Percentiles rank a stretch among this genome's conserved stretches.
Conservation (phyloP, 129 eudicot genomes). For the Gnaphalium uliginosum region DNA sequence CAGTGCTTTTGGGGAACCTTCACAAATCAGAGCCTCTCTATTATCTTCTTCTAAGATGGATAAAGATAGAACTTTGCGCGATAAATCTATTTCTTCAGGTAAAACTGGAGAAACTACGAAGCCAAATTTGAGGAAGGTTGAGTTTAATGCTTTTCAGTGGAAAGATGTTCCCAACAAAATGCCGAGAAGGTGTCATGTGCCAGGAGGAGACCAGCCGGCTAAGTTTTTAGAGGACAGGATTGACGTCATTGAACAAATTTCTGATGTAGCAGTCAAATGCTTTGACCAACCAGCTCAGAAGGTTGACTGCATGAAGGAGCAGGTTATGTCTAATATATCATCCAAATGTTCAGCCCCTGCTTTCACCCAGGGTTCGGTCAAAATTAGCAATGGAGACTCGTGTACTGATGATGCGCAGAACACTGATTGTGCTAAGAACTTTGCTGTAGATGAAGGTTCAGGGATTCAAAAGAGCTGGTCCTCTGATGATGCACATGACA, state of each 20-base stretch:
- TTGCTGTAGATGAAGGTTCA: constrained; percentile 56
- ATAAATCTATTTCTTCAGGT: constrained; percentile 25
- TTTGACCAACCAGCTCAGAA: constrained; percentile 33
- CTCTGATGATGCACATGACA: constrained; percentile 48
- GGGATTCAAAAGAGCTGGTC: constrained; percentile 46
- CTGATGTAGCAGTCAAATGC: constrained; percentile 37
- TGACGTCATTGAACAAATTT: constrained; percentile 30
- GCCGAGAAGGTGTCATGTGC: constrained; percentile 25
- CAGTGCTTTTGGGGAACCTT: constrained; percentile 34
- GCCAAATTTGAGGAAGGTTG: constrained; percentile 33
- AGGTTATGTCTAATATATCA: constrained; percentile 56
- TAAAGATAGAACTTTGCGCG: constrained; percentile 27
- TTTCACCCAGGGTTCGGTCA: constrained; percentile 51
- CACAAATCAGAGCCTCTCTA: constrained; percentile 27
- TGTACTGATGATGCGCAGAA: constrained; percentile 49
- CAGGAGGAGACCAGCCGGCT: constrained; percentile 32
- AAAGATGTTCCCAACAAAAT: constrained; percentile 61
- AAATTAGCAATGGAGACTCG: constrained; percentile 49
- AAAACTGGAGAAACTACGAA: constrained; percentile 28
- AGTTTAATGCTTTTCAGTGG: constrained; percentile 53
- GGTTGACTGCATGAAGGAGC: constrained; percentile 49
- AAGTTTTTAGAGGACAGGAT: constrained; percentile 24
- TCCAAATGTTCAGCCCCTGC: constrained; percentile 71
- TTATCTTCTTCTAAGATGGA: constrained; percentile 30
- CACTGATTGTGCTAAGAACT: constrained; percentile 33